These are phyloP conservation scores for Boletus rubroflammeus DNA, from an alignment of 768 basidiomycete genomes.

Conservation along the genomic window DNA sequence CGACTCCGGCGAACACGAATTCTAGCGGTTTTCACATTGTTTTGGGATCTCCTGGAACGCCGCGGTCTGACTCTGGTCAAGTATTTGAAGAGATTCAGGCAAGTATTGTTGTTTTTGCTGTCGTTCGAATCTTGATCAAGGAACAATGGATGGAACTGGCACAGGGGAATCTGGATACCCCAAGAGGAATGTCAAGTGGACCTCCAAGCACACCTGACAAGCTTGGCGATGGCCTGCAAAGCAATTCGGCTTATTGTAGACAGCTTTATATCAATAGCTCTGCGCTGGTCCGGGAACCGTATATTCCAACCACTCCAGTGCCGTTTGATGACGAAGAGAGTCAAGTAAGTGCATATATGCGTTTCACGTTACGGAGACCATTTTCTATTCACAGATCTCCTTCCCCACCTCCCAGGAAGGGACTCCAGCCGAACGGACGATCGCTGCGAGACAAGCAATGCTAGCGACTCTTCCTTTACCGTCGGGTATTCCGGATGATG, in stretches of 20 bases:
- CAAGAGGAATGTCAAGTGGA: background rate
- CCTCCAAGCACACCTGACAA: slow-evolving; percentile 20
- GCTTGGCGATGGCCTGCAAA: slow-evolving; percentile 21
- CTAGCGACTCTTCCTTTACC: slow-evolving; percentile 65
- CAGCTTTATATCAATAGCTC: slow-evolving; percentile 12
- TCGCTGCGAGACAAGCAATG: slow-evolving; percentile 51
- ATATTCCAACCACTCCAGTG: background rate
- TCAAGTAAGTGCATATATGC: slow-evolving; percentile 23
- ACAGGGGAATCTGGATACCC: background rate
- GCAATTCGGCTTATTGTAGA: slow-evolving; percentile 26
- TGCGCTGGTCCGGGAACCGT: slow-evolving; percentile 1
- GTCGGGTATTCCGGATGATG: slow-evolving; percentile 57
- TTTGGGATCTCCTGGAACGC: background rate
- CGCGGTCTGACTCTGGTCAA: background rate
- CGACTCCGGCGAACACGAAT: slow-evolving; percentile 22
- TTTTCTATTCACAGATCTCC: slow-evolving; percentile 1
- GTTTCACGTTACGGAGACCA: background rate
- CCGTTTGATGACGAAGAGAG: background rate
- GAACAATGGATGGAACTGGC: background rate
- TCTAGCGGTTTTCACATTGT: background rate
- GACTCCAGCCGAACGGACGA: slow-evolving; percentile 36
- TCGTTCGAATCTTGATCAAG: background rate
- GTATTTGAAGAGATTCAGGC: slow-evolving; percentile 4
- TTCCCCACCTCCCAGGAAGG: background rate
- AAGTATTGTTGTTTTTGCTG: background rate